A percentile compares a stretch with the other conserved stretches of the same genome.
These are phyloP conservation scores for Punica granatum DNA, from an alignment of 345 rosid genomes.

Conservation along the genomic window DNA sequence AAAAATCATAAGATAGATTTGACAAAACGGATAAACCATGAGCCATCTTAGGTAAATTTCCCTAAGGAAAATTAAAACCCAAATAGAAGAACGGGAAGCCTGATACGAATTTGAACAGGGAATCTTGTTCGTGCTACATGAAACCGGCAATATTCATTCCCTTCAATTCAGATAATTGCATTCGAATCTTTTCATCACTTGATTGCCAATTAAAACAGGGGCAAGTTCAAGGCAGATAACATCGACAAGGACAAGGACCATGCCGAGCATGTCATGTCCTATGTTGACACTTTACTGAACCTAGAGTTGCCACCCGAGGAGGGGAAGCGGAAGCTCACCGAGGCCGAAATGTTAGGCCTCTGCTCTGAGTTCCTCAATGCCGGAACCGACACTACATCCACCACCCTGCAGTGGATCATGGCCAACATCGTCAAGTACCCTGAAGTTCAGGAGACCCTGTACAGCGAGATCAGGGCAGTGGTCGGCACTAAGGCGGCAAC, in stretches of 20 bases:
- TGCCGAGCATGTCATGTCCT: not conserved
- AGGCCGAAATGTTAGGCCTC: not conserved
- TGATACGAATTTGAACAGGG: too few species aligned
- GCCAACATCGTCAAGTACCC: conserved; percentile 17
- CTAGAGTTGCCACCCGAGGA: conserved; percentile 1
- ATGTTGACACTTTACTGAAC: conserved; percentile 9
- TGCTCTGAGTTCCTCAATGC: conserved; percentile 15
- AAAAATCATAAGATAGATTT: too few species aligned
- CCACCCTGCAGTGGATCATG: conserved; percentile 17
- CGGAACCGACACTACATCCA: conserved; percentile 17
- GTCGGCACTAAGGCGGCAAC: not conserved
- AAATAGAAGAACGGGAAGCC: too few species aligned
- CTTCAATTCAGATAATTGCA: too few species aligned
- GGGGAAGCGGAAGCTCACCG: conserved; percentile 10
- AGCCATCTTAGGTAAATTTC: too few species aligned
- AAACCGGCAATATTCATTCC: too few species aligned
- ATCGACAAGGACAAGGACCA: not conserved
- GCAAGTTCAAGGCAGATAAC: not conserved
- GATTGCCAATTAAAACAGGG: not conserved
- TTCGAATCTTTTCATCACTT: too few species aligned
- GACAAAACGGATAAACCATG: too few species aligned
- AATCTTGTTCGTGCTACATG: too few species aligned
- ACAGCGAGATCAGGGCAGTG: not conserved
- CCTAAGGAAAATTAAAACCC: too few species aligned
- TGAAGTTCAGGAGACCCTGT: conserved; percentile 6